Conservation (phyloP, 345 rosid genomes). For the Populus simonii region DNA sequence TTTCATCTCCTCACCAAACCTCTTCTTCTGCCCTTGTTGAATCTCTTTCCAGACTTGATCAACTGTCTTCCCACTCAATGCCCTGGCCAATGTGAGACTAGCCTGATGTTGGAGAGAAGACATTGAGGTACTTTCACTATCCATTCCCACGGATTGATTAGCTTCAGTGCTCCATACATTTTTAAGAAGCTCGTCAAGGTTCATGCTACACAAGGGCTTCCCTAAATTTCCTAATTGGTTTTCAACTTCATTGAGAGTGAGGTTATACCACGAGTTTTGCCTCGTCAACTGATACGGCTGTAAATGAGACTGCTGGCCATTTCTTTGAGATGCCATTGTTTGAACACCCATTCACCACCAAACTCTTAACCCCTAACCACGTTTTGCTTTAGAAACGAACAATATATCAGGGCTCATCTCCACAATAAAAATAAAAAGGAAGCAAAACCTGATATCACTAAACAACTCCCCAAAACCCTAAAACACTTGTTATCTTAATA, state of each 20-base stretch:
- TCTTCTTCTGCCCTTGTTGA: conserved; percentile 45
- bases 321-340: conserved; percentile 52
- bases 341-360: conserved; percentile 55
- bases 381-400: no score
- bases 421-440: neutral
- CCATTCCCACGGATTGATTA: conserved; percentile 26
- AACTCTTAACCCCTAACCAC: neutral
- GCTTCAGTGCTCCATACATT: conserved; percentile 44
- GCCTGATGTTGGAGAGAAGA: conserved; percentile 46
- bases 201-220: conserved; percentile 55
- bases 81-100: conserved; percentile 41
- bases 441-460: neutral
- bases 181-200: conserved; percentile 55
- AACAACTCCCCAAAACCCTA: neutral
- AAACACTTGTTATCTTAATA: neutral
- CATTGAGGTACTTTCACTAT: conserved; percentile 12
- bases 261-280: conserved; percentile 47
- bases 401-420: neutral
- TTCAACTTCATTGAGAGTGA: conserved; percentile 47
- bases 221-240: conserved; percentile 40
- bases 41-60: conserved; percentile 68
- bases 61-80: conserved; percentile 53
- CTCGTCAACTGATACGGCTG: conserved; percentile 33
- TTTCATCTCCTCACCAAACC: conserved; percentile 32
- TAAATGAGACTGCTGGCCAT: conserved; percentile 38